Percentiles rank a stretch among this genome's conserved stretches.
Conservation (phyloP, 148 eudicot species). For the Vaccinium macrocarpon region DNA sequence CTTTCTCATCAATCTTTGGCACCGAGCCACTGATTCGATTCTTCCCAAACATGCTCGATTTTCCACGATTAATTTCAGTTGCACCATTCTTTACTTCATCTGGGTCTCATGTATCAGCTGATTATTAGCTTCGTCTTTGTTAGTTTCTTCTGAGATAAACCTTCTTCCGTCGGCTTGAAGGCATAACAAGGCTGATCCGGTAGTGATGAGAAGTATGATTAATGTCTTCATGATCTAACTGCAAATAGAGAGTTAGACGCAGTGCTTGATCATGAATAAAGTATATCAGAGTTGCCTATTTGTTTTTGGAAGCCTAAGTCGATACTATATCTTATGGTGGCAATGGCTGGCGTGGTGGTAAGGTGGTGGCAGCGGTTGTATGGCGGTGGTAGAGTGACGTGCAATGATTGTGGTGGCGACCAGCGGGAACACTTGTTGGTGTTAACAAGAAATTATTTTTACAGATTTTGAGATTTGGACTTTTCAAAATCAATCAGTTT, state of each 20-base stretch:
- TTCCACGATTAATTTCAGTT: not conserved
- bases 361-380: too few species aligned
- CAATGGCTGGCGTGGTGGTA: too few species aligned
- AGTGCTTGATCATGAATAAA: not conserved
- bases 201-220: not conserved
- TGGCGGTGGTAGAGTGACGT: too few species aligned
- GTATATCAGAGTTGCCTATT: not conserved
- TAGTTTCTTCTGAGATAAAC: not conserved
- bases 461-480: too few species aligned
- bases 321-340: too few species aligned
- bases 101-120: not conserved
- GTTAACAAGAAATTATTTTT: too few species aligned
- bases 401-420: too few species aligned
- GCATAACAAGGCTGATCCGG: constrained; percentile 3
- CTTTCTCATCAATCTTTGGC: not conserved
- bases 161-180: constrained; percentile 1
- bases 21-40: not conserved
- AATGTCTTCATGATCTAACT: not conserved
- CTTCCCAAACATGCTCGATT: too few species aligned
- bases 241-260: not conserved
- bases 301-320: too few species aligned
- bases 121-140: not conserved
- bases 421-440: too few species aligned
- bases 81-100: not conserved
- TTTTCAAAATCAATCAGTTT: too few species aligned